phyloP scores from a whole-genome alignment of 306 rosid genomes.

The Acacia confusa region DNA sequence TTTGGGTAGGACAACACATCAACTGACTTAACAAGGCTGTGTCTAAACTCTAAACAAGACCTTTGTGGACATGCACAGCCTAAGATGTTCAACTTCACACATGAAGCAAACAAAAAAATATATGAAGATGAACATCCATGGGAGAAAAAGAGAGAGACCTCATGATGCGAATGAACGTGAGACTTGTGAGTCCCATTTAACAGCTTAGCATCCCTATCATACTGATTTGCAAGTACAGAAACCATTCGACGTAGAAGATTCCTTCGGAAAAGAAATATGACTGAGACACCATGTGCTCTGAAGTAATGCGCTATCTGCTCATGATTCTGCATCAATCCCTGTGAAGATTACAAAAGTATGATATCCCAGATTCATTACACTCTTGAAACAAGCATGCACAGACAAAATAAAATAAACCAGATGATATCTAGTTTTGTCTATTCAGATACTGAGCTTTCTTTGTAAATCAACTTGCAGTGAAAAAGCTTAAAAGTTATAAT shows the following conservation, averaged over 20 bases:
- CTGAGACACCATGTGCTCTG: conserved; percentile 74
- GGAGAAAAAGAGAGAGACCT: conserved; percentile 43
- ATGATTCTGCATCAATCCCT: conserved; percentile 96
- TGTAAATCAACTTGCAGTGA: background rate
- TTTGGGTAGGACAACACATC: background rate
- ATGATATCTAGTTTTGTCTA: background rate
- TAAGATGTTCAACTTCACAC: background rate
- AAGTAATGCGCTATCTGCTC: conserved; percentile 74
- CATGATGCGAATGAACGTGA: conserved; percentile 87
- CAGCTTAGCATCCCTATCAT: conserved; percentile 70
- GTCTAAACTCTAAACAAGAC: background rate
- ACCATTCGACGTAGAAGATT: conserved; percentile 94
- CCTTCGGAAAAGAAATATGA: conserved; percentile 91
- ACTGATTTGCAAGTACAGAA: conserved; percentile 84
- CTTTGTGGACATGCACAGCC: background rate
- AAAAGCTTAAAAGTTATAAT: background rate
- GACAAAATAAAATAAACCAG: background rate
- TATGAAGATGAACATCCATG: background rate
- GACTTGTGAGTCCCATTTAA: conserved; percentile 98
- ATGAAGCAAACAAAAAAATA: background rate
- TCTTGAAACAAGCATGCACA: conserved; percentile 14
- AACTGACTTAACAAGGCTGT: conserved; percentile 19
- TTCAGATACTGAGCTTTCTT: background rate
- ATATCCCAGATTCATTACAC: conserved; percentile 3
- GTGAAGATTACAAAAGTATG: conserved; percentile 27